Base-by-base conservation (phyloP, 805 yeast species). In the Candida maesae region DNA sequence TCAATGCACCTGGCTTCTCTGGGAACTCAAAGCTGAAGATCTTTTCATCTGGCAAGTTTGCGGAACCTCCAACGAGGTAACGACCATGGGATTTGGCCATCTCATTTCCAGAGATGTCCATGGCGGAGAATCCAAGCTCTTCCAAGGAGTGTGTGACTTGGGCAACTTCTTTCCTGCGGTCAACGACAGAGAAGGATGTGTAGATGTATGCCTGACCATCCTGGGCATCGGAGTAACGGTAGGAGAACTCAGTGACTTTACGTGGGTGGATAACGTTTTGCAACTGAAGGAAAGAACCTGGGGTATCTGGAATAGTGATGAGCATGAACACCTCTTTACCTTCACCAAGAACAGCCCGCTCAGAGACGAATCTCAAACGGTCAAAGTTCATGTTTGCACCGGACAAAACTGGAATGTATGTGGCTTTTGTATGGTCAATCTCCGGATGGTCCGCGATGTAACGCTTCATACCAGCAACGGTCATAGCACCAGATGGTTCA, bases 321-420 rank as follows among this genome's bases (percentile, higher is more conserved):
- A 85, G 78, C 72, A 93, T 71, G 56, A 95, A 91, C 6, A 88
- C 95, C 68, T 93, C 99, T 53, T 83, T 86, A 41, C 98, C 99
- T 62, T 91, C 98, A 66, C 99, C 99, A n/a, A 93, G 73, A 38
- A 87, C 95, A 12, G 99, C 97, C 65, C 99, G 82, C 65, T 93
- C 99, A 44, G 95, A 79, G 16, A 93, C 97, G 63, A 93, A 93
- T 61, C 99, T 76, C 55, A 93, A 72, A 55, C 99, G 76, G 64
- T 91, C 99, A 60, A 93, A 93, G 68, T 95, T 91, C 95, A 93
- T 90, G 65, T 93, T 93, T 26, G 99, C 99, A 44, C 99, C 99
- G 16, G 95, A 84, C 42, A 93, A 70, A 17, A 93, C 74, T 6
- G 97, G 91, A 29, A 86, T 83, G 55, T 87, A 89, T 1, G 87